Percentiles rank a stretch among this genome's conserved stretches.
Conservation (phyloP, 306 rosid genomes). For the Prunus dulcis region DNA sequence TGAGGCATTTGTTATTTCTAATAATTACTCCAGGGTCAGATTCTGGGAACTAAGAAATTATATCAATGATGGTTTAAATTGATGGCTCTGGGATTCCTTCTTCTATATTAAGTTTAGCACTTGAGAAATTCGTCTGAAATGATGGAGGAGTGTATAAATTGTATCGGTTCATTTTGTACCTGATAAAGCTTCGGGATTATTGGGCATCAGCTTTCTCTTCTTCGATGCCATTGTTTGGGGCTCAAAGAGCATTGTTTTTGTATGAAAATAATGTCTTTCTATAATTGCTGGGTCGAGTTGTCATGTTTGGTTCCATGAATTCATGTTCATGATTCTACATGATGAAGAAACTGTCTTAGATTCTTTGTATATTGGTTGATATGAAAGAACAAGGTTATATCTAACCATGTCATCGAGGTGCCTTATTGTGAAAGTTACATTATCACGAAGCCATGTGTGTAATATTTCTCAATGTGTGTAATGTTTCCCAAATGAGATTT, state of each 20-base stretch:
- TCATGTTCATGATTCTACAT: not conserved
- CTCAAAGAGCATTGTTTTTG: not conserved
- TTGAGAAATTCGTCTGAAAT: conserved; percentile 4
- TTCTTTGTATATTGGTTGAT: no score
- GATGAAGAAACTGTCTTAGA: not conserved
- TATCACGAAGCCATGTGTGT: not conserved
- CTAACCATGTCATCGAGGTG: no score
- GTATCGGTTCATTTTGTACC: not conserved
- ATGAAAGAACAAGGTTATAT: no score
- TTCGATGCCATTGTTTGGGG: not conserved
- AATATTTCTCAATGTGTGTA: not conserved
- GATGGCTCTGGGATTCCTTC: conserved; percentile 27
- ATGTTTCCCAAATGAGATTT: not conserved
- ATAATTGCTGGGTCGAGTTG: not conserved
- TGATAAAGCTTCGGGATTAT: not conserved
- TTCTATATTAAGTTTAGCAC: not conserved
- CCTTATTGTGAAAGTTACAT: no score
- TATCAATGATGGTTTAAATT: conserved; percentile 23
- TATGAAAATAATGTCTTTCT: not conserved
- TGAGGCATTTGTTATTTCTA: conserved; percentile 31
- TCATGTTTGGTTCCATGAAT: not conserved
- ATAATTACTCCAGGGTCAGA: conserved; percentile 46
- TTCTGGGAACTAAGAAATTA: conserved; percentile 34
- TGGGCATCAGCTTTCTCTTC: not conserved
- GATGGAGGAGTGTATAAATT: conserved; percentile 18